Evolutionary conservation across 1,284 basidiomycete species (phyloP).

Genomic region (Neonothopanus nambi): DNA sequence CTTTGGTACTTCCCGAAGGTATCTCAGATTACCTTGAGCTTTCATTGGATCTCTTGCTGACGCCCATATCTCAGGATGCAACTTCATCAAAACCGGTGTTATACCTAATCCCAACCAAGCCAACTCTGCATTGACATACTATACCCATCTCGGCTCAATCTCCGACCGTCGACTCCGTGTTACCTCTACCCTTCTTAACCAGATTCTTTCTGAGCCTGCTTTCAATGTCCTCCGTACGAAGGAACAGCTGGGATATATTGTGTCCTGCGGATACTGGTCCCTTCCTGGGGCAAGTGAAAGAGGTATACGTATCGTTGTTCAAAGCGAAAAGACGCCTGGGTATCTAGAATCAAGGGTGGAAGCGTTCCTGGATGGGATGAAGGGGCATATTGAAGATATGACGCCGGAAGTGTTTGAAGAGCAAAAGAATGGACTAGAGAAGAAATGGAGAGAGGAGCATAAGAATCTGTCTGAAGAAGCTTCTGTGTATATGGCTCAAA

Average conservation of each 20-base stretch:
- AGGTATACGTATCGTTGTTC: slow-evolving; percentile 87
- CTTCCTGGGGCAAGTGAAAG: slow-evolving; percentile 65
- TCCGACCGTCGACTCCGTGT: slow-evolving; percentile 60
- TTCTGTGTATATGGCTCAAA: slow-evolving; percentile 69
- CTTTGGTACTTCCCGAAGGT: slow-evolving; percentile 73
- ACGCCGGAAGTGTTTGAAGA: slow-evolving; percentile 53
- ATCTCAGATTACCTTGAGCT: slow-evolving; percentile 20
- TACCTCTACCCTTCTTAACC: slow-evolving; percentile 61
- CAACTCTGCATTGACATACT: slow-evolving; percentile 86
- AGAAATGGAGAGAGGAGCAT: slow-evolving; percentile 52
- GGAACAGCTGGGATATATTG: slow-evolving; percentile 95
- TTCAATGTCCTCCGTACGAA: slow-evolving; percentile 95
- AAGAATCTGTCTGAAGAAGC: slow-evolving; percentile 80
- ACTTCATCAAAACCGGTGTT: slow-evolving; percentile 67
- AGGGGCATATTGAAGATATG: slow-evolving; percentile 47
- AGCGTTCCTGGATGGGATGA: slow-evolving; percentile 67
- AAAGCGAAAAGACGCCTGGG: slow-evolving; percentile 84
- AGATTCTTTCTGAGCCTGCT: slow-evolving; percentile 87
- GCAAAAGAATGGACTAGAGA: slow-evolving; percentile 51
- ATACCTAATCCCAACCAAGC: slow-evolving; percentile 88
- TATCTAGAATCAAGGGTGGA: slow-evolving; percentile 88
- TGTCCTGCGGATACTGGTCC: slow-evolving; percentile 58
- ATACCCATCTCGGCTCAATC: slow-evolving; percentile 70
- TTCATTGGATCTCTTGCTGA: slow-evolving; percentile 9
- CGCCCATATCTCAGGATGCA: slow-evolving; percentile 54